phyloP scores from a whole-genome alignment of 2,329 filamentous ascomycete genomes.

The Hymenoscyphus fraxineus region DNA sequence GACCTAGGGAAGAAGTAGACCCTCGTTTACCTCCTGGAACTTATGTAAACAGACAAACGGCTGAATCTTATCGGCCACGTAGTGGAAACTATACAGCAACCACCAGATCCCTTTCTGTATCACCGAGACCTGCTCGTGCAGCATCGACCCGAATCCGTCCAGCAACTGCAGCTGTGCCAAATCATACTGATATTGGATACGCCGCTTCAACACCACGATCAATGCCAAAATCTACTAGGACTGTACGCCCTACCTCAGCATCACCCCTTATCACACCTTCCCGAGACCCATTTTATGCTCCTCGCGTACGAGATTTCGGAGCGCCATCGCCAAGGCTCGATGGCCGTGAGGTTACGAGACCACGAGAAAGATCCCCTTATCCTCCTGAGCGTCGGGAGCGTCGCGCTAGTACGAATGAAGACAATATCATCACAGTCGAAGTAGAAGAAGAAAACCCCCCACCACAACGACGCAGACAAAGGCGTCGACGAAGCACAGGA shows the following conservation, averaged over 20 bases:
- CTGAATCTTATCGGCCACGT: background rate
- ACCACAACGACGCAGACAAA: background rate
- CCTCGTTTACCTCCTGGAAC: background rate
- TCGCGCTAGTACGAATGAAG: background rate
- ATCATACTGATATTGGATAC: background rate
- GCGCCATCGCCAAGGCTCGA: background rate
- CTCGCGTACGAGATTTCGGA: background rate
- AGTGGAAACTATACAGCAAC: background rate
- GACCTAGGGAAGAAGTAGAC: background rate
- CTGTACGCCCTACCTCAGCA: background rate
- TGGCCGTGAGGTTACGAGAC: background rate
- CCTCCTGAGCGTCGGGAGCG: background rate
- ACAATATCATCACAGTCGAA: background rate
- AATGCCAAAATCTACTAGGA: too few relatives aligned
- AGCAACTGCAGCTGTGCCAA: background rate
- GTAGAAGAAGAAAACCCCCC: background rate
- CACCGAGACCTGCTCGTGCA: background rate
- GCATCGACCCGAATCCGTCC: background rate
- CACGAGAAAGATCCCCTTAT: background rate
- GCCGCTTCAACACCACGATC: too few relatives aligned
- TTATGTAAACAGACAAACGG: too few relatives aligned
- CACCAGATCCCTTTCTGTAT: background rate
- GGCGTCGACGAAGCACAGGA: conserved; percentile 1
- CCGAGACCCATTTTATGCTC: background rate
- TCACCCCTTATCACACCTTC: background rate